Percentiles rank a stretch among this genome's conserved stretches.
phyloP scores from a whole-genome alignment of 176 grass and related monocot genomes.

The Paspalum notatum region DNA sequence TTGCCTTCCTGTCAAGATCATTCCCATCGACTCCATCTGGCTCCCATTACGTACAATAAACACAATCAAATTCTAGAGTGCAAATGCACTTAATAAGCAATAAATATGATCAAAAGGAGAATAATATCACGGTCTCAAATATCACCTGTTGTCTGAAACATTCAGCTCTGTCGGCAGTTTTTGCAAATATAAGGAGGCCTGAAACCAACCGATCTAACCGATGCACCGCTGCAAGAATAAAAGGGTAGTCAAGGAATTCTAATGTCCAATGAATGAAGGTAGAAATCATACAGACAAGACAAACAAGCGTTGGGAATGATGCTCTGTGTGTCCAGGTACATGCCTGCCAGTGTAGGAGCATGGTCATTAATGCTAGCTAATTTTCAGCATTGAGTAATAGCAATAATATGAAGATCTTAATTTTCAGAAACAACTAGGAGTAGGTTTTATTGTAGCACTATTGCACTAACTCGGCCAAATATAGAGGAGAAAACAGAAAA shows the following conservation, averaged over 20 bases:
- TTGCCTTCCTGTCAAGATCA: background rate
- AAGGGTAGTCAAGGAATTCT: slow-evolving; percentile 68
- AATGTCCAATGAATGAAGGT: background rate
- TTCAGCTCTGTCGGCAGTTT: slow-evolving; percentile 82
- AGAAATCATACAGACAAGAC: background rate
- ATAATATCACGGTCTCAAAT: background rate
- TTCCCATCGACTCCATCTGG: background rate
- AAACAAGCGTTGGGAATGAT: background rate
- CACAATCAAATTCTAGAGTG: background rate
- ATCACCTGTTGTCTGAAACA: slow-evolving; percentile 86
- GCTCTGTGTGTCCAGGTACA: too few species aligned
- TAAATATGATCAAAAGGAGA: slow-evolving; percentile 11
- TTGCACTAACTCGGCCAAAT: too few species aligned
- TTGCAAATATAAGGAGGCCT: slow-evolving; percentile 97
- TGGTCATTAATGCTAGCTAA: too few species aligned
- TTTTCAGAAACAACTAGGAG: too few species aligned
- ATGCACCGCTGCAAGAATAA: slow-evolving; percentile 84
- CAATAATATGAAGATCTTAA: too few species aligned
- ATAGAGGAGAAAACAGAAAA: too few species aligned
- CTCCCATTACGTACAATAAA: slow-evolving; percentile 9
- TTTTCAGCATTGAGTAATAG: too few species aligned
- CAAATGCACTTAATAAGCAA: slow-evolving; percentile 24
- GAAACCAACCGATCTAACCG: slow-evolving; percentile 95
- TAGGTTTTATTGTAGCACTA: too few species aligned
- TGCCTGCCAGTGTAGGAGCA: too few species aligned